Percentiles rank a stretch among this genome's conserved stretches.
Conservation (phyloP, 305 asterid genomes). For the Fraxinus nigra region DNA sequence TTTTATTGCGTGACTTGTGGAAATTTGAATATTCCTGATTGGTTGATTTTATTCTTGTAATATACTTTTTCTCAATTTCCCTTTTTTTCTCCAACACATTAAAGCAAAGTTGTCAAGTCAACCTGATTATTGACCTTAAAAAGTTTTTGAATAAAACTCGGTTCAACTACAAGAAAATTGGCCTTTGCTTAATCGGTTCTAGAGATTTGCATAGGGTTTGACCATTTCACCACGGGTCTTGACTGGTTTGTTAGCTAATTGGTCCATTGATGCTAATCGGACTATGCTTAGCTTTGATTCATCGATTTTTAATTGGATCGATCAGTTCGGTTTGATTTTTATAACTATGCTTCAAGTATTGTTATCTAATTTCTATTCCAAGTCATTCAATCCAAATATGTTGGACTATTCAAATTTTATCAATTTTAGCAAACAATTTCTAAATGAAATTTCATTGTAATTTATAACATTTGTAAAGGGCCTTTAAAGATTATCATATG, state of each 20-base stretch:
- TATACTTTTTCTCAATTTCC: too few species aligned
- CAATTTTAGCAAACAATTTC: neutral
- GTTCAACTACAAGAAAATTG: neutral
- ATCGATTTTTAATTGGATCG: neutral
- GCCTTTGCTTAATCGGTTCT: neutral
- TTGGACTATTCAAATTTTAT: neutral
- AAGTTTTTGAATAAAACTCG: neutral
- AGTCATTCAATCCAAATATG: neutral
- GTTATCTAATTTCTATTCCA: neutral
- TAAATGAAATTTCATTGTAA: too few species aligned
- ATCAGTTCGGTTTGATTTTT: neutral
- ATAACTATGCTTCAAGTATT: neutral
- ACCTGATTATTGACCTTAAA: neutral
- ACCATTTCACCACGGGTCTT: neutral
- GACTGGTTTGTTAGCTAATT: neutral
- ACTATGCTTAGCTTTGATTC: neutral
- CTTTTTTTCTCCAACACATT: neutral
- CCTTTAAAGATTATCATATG: neutral
- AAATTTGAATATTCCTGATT: neutral
- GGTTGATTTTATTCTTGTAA: neutral
- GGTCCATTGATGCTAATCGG: neutral
- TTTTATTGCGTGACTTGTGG: neutral
- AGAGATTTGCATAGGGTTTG: neutral
- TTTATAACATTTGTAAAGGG: neutral
- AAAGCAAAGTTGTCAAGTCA: neutral